Evolutionary conservation across 208 protist species (phyloP).

Genomic region (Borovskyia barvae): DNA sequence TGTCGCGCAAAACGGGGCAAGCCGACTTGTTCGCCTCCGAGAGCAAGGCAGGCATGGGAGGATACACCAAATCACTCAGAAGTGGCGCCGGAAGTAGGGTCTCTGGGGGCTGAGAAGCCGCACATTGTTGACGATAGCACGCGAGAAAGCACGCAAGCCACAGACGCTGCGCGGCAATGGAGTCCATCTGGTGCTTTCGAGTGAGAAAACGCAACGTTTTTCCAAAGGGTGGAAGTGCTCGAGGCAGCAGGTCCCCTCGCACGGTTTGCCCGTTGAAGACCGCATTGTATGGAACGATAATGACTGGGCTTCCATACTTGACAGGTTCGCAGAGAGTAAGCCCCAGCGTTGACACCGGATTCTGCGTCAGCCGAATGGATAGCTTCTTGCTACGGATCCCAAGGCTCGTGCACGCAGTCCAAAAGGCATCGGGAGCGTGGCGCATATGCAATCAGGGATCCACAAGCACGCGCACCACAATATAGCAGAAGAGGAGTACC

Average conservation of each 20-base stretch:
- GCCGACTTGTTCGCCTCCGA: background rate
- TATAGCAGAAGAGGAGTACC: conserved; percentile 13
- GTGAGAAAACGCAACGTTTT: conserved; percentile 49
- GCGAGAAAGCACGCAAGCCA: conserved; percentile 48
- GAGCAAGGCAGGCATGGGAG: conserved; percentile 20
- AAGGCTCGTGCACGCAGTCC: conserved; percentile 48
- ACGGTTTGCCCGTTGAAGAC: conserved; percentile 71
- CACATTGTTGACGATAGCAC: conserved; percentile 14
- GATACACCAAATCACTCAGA: conserved; percentile 13
- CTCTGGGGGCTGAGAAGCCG: background rate
- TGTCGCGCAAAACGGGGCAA: conserved; percentile 9
- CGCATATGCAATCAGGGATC: too few species aligned
- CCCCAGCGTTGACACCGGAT: conserved; percentile 23
- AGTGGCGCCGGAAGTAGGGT: background rate
- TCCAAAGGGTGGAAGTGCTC: conserved; percentile 40
- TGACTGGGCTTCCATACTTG: conserved; percentile 48
- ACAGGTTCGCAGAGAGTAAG: conserved; percentile 42
- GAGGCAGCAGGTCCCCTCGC: conserved; percentile 46
- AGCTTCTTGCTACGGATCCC: conserved; percentile 70
- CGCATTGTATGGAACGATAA: conserved; percentile 66
- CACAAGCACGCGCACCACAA: background rate
- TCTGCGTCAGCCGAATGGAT: conserved; percentile 10
- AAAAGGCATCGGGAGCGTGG: conserved; percentile 45
- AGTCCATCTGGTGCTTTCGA: conserved; percentile 47
- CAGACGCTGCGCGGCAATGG: conserved; percentile 33